Evolutionary conservation across 2,329 filamentous ascomycete species (phyloP), one percentile per base, ranked within the genome.

Genomic region (Fusarium sp.): DNA sequence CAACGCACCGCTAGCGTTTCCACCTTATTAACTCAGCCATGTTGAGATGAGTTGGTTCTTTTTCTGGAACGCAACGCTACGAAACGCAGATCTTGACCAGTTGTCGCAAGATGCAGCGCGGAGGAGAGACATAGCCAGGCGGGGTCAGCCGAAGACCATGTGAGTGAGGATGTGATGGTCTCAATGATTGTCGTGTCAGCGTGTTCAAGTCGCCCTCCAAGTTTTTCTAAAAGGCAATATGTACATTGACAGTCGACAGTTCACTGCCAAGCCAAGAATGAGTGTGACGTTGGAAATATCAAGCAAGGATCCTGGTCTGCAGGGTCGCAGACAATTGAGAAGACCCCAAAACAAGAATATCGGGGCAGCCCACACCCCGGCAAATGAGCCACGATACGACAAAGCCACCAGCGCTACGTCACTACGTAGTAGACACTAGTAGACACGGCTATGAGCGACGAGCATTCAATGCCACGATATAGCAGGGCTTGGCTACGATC

Each of bases 341-440:
- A 65, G 45, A 28, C 55, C 33, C 43, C 58, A 59, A 73, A 73
- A 65, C 71, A 73, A 64, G 71, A 64, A 72, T 64, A 57, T 57
- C 43, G 45, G 60, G 57, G 57, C 66, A 57, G 31, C 59, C 60
- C 60, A 72, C 65, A 59, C 49, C 61, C 66, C 31, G 39, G 67
- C 42, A 55, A 42, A 57, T 63, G 58, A 72, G 62, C 62, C 65
- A 66, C 71, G 52, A 70, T 70, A 70, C 58, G 68, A 70, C 71
- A 67, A 72, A 73, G 71, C 69, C 71, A 73, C 64, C 34, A 46
- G 56, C 57, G 57, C 58, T 72, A 73, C 71, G 71, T 73, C 71
- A 73, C 71, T 52, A 56, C 51, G 65, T 57, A 53, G 59, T 43
- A 59, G 65, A 69, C 45, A 56, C 45, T 57, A 53, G 59, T 43